Evolutionary conservation across 1,284 basidiomycete species (phyloP).

Genomic region (Sanghuangporus weigelae): DNA sequence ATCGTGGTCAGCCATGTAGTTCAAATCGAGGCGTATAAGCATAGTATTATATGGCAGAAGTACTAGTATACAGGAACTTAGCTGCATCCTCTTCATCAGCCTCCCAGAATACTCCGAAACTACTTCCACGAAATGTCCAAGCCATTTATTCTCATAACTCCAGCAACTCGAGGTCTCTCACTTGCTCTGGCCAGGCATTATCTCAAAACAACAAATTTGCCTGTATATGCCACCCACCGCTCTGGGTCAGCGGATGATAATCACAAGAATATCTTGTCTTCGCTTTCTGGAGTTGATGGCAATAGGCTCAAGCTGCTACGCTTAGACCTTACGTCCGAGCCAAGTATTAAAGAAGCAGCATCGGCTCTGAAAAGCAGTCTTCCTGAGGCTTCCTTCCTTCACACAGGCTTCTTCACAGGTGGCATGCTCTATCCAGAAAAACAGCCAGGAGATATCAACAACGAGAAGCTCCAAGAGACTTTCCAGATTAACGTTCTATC

Average conservation of each 20-base stretch:
- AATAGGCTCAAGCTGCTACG: slow-evolving; percentile 42
- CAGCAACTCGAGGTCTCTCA: slow-evolving; percentile 48
- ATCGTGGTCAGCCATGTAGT: background rate
- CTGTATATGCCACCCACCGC: slow-evolving; percentile 53
- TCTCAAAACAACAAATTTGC: slow-evolving; percentile 43
- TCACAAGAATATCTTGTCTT: slow-evolving; percentile 37
- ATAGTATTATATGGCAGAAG: too few species aligned
- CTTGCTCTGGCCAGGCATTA: slow-evolving; percentile 52
- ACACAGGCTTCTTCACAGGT: slow-evolving; percentile 52
- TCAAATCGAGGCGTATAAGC: background rate
- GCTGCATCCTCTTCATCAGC: background rate
- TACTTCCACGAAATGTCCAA: slow-evolving; percentile 9
- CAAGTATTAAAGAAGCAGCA: slow-evolving; percentile 45
- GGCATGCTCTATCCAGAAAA: slow-evolving; percentile 55
- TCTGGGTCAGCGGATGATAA: slow-evolving; percentile 32
- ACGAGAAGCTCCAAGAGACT: slow-evolving; percentile 38
- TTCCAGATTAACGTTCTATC: slow-evolving; percentile 56
- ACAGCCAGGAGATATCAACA: slow-evolving; percentile 46
- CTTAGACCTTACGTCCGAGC: slow-evolving; percentile 47
- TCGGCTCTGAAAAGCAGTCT: slow-evolving; percentile 34
- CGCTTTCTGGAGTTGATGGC: slow-evolving; percentile 38
- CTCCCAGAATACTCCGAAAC: too few species aligned
- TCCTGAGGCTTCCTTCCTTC: slow-evolving; percentile 36
- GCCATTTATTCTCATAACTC: slow-evolving; percentile 43
- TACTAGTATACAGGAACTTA: background rate